Evolutionary conservation across 139 green algal species (phyloP), one percentile per base, ranked within the genome.

Genomic region (Chara braunii): DNA sequence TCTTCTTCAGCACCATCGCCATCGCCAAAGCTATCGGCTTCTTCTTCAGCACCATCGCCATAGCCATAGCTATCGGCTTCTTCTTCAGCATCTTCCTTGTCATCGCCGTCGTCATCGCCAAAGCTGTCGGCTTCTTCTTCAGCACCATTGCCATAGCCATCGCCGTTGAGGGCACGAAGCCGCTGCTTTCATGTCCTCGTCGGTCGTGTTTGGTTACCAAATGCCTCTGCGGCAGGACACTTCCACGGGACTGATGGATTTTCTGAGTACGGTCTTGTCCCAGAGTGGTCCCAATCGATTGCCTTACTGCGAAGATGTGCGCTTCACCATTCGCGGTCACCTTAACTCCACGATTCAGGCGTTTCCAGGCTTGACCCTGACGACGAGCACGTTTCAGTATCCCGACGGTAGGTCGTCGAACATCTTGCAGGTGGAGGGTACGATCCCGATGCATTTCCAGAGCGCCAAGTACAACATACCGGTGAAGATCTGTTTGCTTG

Each of bases 391-490:
- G 35, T 78, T 59, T 56, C 76, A 56, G n/a, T 55, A 80, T 63
- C 75, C 79, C 43, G 74, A 84, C 64, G 78, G 78, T 6, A 52
- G 67, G 3, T 23, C 14, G 51, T 56, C 77, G 9, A 51, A 82
- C 22, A 60, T 93, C 33, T 74, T 95, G n/a, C 80, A 86, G 67
- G 80, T 78, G 3, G 80, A 91, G 32, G 89, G 89, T 18, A 95
- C 89, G 0, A 71, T 95, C 2, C 89, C 89, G 14, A 90, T 95
- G 55, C 86, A 85, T 54, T 93, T 89, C 67, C 80, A 87, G 77
- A 80, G 72, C 14, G 66, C 69, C 33, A 91, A 89, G 60, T 96
- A 96, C 82, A 95, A 96, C 84, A 91, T 96, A n/a, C 90, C 90
- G 0, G 68, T 95, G 31, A 68, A 72, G 0, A 51, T 95, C 1